Evolutionary conservation across 331 rosid genomes (phyloP), one percentile per base, ranked within the genome.

Genomic region (Telfairia occidentalis): DNA sequence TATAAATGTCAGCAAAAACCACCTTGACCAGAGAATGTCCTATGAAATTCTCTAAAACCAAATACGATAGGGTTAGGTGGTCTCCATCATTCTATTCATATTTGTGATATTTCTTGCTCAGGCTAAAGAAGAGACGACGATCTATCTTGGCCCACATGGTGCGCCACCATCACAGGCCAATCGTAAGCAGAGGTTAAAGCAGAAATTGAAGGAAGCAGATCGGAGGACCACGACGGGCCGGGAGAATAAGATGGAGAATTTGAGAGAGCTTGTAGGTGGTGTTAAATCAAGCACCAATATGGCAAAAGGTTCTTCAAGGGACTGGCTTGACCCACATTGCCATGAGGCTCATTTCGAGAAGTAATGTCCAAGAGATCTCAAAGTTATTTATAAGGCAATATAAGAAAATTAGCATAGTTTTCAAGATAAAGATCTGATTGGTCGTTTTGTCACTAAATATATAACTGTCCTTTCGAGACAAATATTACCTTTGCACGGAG

Each of bases 301-400:
- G 88, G 55, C 78, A 52, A 90, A 83, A 81, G 89, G 84, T 78
- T 69, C 94, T 77, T 26, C 84, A 2, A 88, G 88, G 84, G 99
- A 89, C 35, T 95, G 99, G 99, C 86, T 95, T 50, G 97, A 95
- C 81, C 94, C 97, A 23, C 97, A 95, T 85, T 95, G 97, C 83
- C 96, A 86, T 49, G 97, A 92, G 89, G 76, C 99, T 72, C 78
- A 87, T 13, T 92, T 89, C 74, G 96, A 95, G 82, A 95, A 86
- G 82, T 77, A 61, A 61, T 59, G 26, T 12, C 70, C 58, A 29
- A 75, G 46, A 38, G 57, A 75, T 30, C 54, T 30, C 54, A 35
- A 32, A 54, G 71, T 38, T 9, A 4, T 50, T 30, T 40, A 42
- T 42, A 23, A 43, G 52, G 23, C 13, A 42, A 16, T 12, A 12